Evolutionary conservation across 2,329 filamentous ascomycete species (phyloP), one percentile per base, ranked within the genome.

Genomic region (Daldinia eschscholtzii): DNA sequence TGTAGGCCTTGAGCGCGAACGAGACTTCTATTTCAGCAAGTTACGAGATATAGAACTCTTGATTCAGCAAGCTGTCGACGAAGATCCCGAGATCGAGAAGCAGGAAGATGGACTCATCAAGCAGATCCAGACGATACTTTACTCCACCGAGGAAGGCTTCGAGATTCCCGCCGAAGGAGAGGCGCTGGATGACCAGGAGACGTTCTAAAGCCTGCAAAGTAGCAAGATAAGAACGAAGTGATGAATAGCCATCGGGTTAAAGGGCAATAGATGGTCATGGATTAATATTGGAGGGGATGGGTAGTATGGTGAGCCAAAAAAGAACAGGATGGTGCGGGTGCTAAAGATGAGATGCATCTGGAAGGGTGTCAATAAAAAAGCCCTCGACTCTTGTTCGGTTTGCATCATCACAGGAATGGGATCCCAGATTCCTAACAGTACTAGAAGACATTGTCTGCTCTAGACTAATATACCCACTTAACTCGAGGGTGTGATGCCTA

Each of bases 1-100:
- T n/a, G 87, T 89, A 12, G 96, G 96, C 1, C 86, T 99, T 46
- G 96, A 99, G 86, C 91, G 96, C 76, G 96, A 99, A 85, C 89
- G 96, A 57, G 96, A 99, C 81, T 99, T 99, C 80, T 99, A 99
- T 86, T 99, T 99, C 83, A 97, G 93, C 87, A 99, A 99, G 86
- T 87, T 99, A 72, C 89, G 96, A 67, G 96, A 99, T 79, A 99
- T 99, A 75, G 96, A 99, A 83, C 85, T 99, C 72, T 84, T 99
- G 76, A 88, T 99, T 62, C 96, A 99, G 84, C 92, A 93, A 77
- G 94, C 94, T 10, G 92, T 97, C 77, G 96, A 99, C 75, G 92
- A 93, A 70, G 93, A 98, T 73, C 94, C 94, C 0, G 92, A 97
- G 82, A 83, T 98, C 58, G 96, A 98, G 83, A 95, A 97, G 87